A percentile compares a stretch with the other conserved stretches of the same genome.
Conservation (phyloP, 2,329 filamentous ascomycete genomes). For the Onygenales sp. region DNA sequence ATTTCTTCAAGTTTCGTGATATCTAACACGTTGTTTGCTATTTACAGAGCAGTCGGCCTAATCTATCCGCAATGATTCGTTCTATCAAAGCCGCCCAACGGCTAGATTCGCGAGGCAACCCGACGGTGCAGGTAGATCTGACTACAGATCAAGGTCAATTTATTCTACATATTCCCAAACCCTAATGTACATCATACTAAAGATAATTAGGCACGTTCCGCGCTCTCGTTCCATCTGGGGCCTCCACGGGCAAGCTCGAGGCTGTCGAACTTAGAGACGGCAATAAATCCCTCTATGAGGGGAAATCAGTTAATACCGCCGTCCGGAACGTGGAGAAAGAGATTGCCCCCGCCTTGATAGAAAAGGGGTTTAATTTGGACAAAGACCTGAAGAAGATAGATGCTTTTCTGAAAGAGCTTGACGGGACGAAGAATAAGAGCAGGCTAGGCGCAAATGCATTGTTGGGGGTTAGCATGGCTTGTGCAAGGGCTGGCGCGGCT, state of each 20-base stretch:
- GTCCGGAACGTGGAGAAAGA: conserved; percentile 47
- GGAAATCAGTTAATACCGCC: conserved; percentile 48
- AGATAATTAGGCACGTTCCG: conserved; percentile 19
- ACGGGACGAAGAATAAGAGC: conserved; percentile 51
- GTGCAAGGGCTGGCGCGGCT: conserved; percentile 48
- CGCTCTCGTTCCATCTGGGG: conserved; percentile 26
- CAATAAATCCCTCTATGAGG: conserved; percentile 44
- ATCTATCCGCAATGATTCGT: neutral
- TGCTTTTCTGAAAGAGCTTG: conserved; percentile 44
- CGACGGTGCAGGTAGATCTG: conserved; percentile 24
- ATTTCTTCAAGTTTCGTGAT: too few relatives aligned
- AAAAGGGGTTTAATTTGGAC: conserved; percentile 41
- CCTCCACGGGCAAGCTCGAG: conserved; percentile 25
- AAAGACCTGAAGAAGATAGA: conserved; percentile 48
- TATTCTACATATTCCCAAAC: neutral
- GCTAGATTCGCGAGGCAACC: conserved; percentile 27
- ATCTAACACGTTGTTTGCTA: too few relatives aligned
- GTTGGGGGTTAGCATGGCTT: conserved; percentile 51
- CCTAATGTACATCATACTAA: neutral
- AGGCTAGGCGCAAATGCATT: conserved; percentile 53
- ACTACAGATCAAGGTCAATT: conserved; percentile 16
- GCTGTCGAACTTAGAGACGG: conserved; percentile 35
- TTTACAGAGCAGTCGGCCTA: neutral
- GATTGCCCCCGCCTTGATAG: conserved; percentile 47
- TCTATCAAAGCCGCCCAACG: conserved; percentile 16